Evolutionary conservation across 352 stramenopile species (phyloP).

Genomic region (Aphanomyces invadans): DNA sequence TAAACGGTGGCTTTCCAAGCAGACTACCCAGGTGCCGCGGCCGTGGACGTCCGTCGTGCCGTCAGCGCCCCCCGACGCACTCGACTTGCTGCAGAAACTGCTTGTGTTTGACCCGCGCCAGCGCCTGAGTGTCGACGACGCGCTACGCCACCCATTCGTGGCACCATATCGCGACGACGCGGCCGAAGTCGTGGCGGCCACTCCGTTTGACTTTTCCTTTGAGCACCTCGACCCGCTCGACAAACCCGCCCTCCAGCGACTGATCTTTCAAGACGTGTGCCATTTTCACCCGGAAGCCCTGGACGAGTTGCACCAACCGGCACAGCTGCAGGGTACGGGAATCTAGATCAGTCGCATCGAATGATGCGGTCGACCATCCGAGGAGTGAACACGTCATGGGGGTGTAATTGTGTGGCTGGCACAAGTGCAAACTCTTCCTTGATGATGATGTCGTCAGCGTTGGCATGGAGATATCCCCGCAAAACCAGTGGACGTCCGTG

Average conservation of each 20-base stretch:
- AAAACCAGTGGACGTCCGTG: too few relatives aligned
- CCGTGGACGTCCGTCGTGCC: conserved; percentile 38
- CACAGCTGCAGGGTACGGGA: background rate
- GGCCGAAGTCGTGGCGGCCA: conserved; percentile 25
- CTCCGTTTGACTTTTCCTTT: conserved; percentile 24
- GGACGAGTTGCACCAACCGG: conserved; percentile 33
- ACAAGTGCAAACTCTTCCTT: too few relatives aligned
- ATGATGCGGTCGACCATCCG: too few relatives aligned
- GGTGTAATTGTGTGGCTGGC: too few relatives aligned
- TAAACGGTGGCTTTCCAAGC: conserved; percentile 71
- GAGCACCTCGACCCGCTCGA: conserved; percentile 36
- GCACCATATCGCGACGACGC: conserved; percentile 46
- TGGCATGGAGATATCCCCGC: too few relatives aligned
- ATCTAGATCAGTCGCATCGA: too few relatives aligned
- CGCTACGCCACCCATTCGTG: conserved; percentile 74
- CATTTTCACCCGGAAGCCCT: conserved; percentile 70
- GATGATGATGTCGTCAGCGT: too few relatives aligned
- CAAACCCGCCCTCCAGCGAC: conserved; percentile 63
- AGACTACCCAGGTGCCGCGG: conserved; percentile 45
- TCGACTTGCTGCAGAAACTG: conserved; percentile 83
- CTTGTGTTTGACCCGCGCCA: conserved; percentile 85
- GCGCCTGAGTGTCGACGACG: conserved; percentile 60
- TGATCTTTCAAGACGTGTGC: conserved; percentile 84
- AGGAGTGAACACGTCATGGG: too few relatives aligned
- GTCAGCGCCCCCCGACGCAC: conserved; percentile 41